A percentile compares a stretch with the other conserved stretches of the same genome.
Evolutionary conservation across 306 rosid genomes (phyloP).

Genomic region (Delonix regia): DNA sequence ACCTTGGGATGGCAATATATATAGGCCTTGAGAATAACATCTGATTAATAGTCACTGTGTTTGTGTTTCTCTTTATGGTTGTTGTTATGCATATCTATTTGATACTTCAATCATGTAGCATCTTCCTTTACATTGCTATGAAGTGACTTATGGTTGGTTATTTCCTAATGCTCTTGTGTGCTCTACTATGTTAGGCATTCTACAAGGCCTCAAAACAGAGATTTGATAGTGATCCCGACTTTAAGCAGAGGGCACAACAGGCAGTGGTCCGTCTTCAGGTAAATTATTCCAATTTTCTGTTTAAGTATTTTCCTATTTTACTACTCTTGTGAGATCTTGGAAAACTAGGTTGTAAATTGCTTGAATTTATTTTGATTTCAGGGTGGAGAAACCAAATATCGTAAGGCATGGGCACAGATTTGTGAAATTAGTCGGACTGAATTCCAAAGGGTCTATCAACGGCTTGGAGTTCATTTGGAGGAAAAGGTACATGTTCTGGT

Average conservation of each 20-base stretch:
- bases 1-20: conserved; percentile 23
- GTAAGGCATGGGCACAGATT: conserved; percentile 78
- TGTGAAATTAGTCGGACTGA: conserved; percentile 91
- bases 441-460: conserved; percentile 80
- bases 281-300: conserved; percentile 24
- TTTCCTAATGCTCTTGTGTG: conserved; percentile 29
- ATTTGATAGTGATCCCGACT: conserved; percentile 80
- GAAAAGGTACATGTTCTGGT: conserved; percentile 64
- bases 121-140: conserved; percentile 15
- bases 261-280: conserved; percentile 95
- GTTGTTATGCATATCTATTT: neutral
- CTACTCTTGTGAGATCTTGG: conserved; percentile 10
- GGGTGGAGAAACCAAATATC: conserved; percentile 81
- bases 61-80: conserved; percentile 9
- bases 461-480: conserved; percentile 78
- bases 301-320: neutral
- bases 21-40: neutral
- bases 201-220: conserved; percentile 88
- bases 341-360: conserved; percentile 8
- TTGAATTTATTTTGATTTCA: conserved; percentile 44
- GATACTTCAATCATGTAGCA: neutral
- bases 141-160: conserved; percentile 10
- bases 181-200: conserved; percentile 57
- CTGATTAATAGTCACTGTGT: conserved; percentile 12
- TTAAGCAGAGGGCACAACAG: conserved; percentile 85